A percentile compares a stretch with the other conserved stretches of the same genome.
Conservation (phyloP, 2,329 filamentous ascomycete genomes). For the Penicillium sclerotigenum region DNA sequence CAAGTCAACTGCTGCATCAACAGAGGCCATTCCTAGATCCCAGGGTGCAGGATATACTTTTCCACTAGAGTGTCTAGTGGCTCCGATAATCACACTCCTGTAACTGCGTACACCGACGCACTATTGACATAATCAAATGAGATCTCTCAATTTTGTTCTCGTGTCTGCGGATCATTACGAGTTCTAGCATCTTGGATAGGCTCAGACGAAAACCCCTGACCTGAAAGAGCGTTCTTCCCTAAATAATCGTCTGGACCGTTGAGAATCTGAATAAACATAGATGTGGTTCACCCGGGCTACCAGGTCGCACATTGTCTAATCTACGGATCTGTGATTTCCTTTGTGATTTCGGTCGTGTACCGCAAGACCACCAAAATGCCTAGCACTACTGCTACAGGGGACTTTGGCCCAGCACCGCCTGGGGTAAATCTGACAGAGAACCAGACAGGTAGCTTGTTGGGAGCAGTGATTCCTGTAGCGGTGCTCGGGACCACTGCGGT, state of each 20-base stretch:
- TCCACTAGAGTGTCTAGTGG: neutral
- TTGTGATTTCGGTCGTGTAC: neutral
- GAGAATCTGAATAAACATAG: neutral
- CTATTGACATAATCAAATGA: neutral
- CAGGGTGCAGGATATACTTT: no score
- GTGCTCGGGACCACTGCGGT: neutral
- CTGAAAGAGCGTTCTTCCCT: neutral
- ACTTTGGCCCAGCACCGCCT: neutral
- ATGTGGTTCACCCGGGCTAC: neutral
- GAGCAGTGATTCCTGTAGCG: neutral
- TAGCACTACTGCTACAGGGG: neutral
- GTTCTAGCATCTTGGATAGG: neutral
- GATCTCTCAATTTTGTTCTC: neutral
- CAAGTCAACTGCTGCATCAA: neutral
- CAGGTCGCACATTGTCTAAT: no score
- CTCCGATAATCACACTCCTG: neutral
- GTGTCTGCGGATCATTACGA: neutral
- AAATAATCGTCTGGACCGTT: neutral
- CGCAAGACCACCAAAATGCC: neutral
- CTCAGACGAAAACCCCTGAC: neutral
- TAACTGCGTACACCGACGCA: neutral
- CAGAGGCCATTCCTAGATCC: neutral
- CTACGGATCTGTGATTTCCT: neutral
- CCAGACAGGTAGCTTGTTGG: neutral
- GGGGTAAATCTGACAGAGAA: neutral